Evolutionary conservation across 2,329 filamentous ascomycete genomes (phyloP).

Genomic region (Penicillium sp.): DNA sequence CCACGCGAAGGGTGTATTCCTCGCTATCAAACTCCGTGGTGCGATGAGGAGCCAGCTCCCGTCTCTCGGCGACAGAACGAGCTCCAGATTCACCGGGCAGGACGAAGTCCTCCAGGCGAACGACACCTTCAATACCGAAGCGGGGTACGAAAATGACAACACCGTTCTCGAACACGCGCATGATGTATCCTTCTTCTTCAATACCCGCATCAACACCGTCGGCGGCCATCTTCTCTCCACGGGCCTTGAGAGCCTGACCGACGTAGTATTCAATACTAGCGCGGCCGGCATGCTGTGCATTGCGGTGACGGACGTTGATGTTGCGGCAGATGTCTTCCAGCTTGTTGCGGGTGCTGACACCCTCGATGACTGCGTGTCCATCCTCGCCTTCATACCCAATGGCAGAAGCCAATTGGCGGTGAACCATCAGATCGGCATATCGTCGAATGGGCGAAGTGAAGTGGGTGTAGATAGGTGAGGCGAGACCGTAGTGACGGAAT

Average conservation of each 20-base stretch:
- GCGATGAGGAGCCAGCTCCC: conserved; percentile 49
- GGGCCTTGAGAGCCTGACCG: conserved; percentile 85
- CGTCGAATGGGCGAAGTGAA: conserved; percentile 97
- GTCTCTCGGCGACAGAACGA: conserved; percentile 34
- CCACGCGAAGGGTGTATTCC: conserved; percentile 70
- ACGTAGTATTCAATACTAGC: conserved; percentile 98
- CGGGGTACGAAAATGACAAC: conserved; percentile 94
- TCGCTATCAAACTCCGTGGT: conserved; percentile 83
- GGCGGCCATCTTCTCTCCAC: conserved; percentile 49
- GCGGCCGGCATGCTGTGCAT: conserved; percentile 91
- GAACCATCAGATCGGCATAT: conserved; percentile 93
- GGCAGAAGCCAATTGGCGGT: conserved; percentile 90
- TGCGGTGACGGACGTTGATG: conserved; percentile 95
- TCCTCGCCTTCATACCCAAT: conserved; percentile 73
- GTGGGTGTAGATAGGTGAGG: conserved; percentile 96
- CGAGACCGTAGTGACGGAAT: conserved; percentile 95
- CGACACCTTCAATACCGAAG: conserved; percentile 92
- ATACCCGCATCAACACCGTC: conserved; percentile 44
- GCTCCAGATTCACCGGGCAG: conserved; percentile 57
- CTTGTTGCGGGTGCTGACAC: conserved; percentile 75
- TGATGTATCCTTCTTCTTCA: conserved; percentile 90
- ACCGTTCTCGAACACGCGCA: conserved; percentile 96
- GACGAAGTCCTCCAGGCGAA: conserved; percentile 79
- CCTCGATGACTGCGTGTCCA: conserved; percentile 69
- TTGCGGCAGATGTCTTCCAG: conserved; percentile 96